These are phyloP conservation scores for Magnaporthiopsis incrustans DNA, from an alignment of 2,329 filamentous ascomycete species.

Conservation along the genomic window DNA sequence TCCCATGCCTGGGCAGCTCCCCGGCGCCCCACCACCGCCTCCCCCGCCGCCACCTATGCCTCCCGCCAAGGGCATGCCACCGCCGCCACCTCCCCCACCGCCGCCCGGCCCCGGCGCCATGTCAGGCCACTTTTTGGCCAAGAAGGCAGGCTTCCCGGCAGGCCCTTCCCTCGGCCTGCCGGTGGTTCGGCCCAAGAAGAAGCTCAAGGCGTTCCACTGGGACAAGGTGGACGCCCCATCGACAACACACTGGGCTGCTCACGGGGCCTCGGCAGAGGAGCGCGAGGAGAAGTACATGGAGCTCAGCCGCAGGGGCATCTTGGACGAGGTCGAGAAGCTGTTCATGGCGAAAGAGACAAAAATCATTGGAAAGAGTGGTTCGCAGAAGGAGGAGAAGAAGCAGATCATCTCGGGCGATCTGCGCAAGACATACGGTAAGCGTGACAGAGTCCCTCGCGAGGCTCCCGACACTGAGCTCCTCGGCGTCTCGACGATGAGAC, in stretches of 20 bases:
- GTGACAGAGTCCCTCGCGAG: background rate
- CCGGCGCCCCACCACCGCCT: conserved; percentile 22
- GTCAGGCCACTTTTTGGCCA: conserved; percentile 68
- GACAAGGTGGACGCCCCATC: conserved; percentile 93
- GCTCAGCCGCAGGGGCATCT: conserved; percentile 84
- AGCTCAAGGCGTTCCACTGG: conserved; percentile 98
- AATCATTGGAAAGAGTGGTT: conserved; percentile 60
- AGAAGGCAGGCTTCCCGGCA: conserved; percentile 47
- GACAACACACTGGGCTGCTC: conserved; percentile 85
- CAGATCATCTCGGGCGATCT: conserved; percentile 90
- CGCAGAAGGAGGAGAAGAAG: conserved; percentile 91
- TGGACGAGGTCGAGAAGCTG: conserved; percentile 94
- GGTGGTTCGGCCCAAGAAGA: conserved; percentile 91
- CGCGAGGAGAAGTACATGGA: conserved; percentile 96
- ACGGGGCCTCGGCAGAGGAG: conserved; percentile 76
- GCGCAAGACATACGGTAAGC: conserved; percentile 72
- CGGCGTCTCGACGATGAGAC: no score
- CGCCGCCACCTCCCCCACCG: conserved; percentile 46
- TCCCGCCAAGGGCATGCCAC: conserved; percentile 27
- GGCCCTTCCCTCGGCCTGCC: conserved; percentile 60
- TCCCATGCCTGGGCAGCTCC: conserved; percentile 27
- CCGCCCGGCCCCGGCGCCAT: conserved; percentile 60
- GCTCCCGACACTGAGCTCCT: background rate
- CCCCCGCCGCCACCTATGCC: conserved; percentile 35
- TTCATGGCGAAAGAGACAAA: conserved; percentile 98